Percentiles rank a stretch among this genome's conserved stretches.
Evolutionary conservation across 495 filamentous ascomycete species (phyloP).

Genomic region (Neurospora sp.): DNA sequence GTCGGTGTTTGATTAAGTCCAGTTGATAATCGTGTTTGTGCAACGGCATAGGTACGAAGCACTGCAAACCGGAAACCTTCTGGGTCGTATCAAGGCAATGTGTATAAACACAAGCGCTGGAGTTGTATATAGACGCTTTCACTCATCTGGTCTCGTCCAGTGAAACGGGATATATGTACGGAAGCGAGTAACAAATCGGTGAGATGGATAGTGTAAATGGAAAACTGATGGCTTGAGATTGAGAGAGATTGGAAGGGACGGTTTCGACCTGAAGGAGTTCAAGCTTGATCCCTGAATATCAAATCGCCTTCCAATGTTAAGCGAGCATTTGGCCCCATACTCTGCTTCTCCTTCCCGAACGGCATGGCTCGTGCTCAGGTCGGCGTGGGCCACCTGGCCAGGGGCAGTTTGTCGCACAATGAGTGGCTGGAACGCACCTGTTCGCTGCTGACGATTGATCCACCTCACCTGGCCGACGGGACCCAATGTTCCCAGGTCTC

Average conservation of each 20-base stretch:
- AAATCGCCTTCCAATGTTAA: background rate
- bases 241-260: background rate
- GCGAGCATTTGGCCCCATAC: background rate
- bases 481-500: background rate
- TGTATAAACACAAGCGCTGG: background rate
- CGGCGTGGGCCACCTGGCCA: background rate
- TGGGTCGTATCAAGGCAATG: background rate
- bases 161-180: background rate
- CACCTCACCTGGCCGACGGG: background rate
- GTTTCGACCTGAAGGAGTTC: background rate
- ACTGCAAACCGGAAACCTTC: background rate
- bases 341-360: background rate
- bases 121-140: background rate
- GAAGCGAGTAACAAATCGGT: background rate
- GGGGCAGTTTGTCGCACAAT: background rate
- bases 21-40: background rate
- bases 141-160: background rate
- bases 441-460: background rate
- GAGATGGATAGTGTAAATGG: background rate
- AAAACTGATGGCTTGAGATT: background rate
- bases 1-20: background rate
- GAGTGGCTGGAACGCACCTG: background rate
- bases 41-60: background rate
- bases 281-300: background rate
- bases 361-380: background rate